Percentiles rank a stretch among this genome's conserved stretches.
Evolutionary conservation across 2,329 filamentous ascomycete species (phyloP).

Genomic region (Apiospora malaysiana): DNA sequence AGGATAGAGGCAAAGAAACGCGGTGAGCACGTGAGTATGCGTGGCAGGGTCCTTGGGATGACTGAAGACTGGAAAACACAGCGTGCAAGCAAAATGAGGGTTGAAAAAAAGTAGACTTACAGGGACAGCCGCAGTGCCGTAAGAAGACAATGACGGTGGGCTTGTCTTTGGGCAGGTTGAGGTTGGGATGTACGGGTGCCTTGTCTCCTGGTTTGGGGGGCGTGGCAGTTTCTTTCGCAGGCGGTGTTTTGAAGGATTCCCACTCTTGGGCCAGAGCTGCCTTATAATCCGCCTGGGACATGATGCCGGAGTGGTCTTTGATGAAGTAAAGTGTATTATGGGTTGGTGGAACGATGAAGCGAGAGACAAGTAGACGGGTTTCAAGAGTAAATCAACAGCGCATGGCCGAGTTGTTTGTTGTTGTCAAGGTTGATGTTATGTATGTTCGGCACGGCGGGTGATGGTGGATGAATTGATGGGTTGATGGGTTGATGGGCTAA

Average conservation of each 20-base stretch:
- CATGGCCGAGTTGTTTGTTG: neutral
- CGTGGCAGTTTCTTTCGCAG: constrained; percentile 49
- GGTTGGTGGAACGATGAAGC: neutral
- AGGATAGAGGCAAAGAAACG: neutral
- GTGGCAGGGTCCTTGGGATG: neutral
- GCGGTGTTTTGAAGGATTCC: constrained; percentile 48
- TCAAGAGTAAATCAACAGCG: neutral
- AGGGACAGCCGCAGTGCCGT: constrained; percentile 76
- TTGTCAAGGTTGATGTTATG: neutral
- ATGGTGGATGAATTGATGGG: too few relatives aligned
- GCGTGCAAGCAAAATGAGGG: neutral
- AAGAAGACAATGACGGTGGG: constrained; percentile 71
- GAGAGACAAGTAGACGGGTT: neutral
- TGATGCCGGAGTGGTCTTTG: neutral
- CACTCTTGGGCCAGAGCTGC: constrained; percentile 44
- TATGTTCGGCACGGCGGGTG: neutral
- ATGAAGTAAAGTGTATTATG: neutral
- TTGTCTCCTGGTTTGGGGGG: constrained; percentile 58
- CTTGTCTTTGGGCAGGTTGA: constrained; percentile 59
- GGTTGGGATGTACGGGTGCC: constrained; percentile 59
- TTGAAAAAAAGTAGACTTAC: constrained; percentile 49
- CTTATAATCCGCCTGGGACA: constrained; percentile 30
- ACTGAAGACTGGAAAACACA: neutral
- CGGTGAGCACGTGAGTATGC: neutral
- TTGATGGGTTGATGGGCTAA: constrained; percentile 3